These are phyloP conservation scores for Oenanthe javanica DNA, from an alignment of 140 eudicot genomes.

Conservation along the genomic window DNA sequence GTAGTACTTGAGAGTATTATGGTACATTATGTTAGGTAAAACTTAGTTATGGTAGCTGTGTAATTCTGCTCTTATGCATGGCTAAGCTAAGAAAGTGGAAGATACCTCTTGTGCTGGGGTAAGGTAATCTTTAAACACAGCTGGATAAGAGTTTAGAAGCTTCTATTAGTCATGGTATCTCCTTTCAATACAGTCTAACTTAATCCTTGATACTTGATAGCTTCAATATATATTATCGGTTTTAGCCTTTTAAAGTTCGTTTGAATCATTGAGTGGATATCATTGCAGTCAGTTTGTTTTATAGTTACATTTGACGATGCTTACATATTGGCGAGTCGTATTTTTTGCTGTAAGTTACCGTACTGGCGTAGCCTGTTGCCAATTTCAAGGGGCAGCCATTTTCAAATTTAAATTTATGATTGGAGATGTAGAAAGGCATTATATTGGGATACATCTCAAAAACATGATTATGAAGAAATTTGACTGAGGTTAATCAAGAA, in stretches of 20 bases:
- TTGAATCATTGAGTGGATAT: not conserved
- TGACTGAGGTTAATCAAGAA: no score
- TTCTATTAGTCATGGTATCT: not conserved
- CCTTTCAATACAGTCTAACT: not conserved
- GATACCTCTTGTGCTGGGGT: not conserved
- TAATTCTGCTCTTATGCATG: not conserved
- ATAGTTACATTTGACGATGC: not conserved
- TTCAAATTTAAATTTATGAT: not conserved
- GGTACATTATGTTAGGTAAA: not conserved
- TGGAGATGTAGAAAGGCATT: not conserved
- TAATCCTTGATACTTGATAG: not conserved
- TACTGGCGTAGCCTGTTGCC: not conserved
- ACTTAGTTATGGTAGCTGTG: not conserved
- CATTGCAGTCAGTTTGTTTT: not conserved
- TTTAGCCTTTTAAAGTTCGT: not conserved
- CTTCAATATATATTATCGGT: not conserved
- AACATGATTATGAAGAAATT: no score
- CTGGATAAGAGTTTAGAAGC: not conserved
- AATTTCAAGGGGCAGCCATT: not conserved
- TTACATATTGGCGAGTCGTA: not conserved
- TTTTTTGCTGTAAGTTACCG: not conserved
- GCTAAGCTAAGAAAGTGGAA: not conserved
- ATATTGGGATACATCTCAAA: no score
- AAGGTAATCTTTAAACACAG: not conserved
- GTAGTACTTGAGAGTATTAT: not conserved